Evolutionary conservation across 306 rosid genomes (phyloP).

Genomic region (Prinsepia uniflora): DNA sequence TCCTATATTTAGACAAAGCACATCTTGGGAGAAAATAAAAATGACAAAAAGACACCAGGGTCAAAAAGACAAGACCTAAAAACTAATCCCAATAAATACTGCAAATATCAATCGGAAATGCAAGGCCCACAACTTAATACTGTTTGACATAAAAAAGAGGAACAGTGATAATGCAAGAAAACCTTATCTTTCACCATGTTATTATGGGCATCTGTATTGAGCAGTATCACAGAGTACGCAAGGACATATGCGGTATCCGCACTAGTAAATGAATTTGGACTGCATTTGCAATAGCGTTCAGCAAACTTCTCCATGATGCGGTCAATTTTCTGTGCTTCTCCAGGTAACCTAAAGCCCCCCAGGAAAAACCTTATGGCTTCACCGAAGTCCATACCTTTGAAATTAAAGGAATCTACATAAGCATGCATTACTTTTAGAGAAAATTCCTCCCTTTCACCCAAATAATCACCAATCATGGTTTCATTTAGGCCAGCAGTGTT

Average conservation of each 20-base stretch:
- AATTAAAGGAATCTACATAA: constrained; percentile 90
- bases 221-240: constrained; percentile 98
- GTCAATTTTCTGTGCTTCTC: constrained; percentile 99
- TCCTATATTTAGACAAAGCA: background rate
- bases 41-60: background rate
- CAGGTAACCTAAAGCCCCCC: constrained; percentile 94
- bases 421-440: constrained; percentile 98
- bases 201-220: constrained; percentile 98
- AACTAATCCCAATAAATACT: background rate
- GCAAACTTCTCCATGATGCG: constrained; percentile 99
- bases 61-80: background rate
- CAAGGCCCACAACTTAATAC: background rate
- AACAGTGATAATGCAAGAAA: constrained; percentile 31
- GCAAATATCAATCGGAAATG: background rate
- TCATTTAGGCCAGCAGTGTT: constrained; percentile 76
- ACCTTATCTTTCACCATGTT: constrained; percentile 98
- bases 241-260: constrained; percentile 99
- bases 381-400: constrained; percentile 87
- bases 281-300: constrained; percentile 99
- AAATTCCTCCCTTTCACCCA: constrained; percentile 98
- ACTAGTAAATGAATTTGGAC: constrained; percentile 86
- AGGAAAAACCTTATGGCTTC: constrained; percentile 95
- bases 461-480: constrained; percentile 85
- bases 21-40: background rate
- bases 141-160: constrained; percentile 11